phyloP scores from a whole-genome alignment of 768 basidiomycete species.

The Rhodotorula diobovata region DNA sequence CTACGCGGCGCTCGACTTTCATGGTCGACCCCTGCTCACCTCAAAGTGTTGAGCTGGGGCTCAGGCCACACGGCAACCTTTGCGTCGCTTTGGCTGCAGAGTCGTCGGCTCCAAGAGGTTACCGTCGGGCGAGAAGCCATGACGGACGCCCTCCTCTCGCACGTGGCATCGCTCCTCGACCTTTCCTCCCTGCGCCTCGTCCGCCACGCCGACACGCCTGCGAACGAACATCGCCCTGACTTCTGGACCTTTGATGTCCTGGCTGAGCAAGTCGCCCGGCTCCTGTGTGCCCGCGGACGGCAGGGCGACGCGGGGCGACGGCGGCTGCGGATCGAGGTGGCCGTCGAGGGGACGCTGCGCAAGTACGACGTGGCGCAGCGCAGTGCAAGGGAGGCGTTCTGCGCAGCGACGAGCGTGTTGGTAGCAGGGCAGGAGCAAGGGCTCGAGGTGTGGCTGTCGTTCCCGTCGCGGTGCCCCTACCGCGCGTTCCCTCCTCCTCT shows the following conservation, averaged over 20 bases:
- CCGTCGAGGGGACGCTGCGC: not conserved
- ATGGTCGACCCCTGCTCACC: no score
- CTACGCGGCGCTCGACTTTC: no score
- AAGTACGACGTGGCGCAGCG: conserved; percentile 16
- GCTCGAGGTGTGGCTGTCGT: not conserved
- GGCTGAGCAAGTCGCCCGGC: not conserved
- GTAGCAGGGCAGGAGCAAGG: not conserved
- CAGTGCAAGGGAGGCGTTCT: not conserved
- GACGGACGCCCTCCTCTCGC: not conserved
- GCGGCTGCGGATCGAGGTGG: no score
- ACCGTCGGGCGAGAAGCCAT: not conserved
- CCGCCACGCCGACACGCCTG: not conserved
- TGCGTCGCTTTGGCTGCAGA: not conserved
- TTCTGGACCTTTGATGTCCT: not conserved
- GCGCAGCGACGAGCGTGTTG: not conserved
- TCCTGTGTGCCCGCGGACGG: not conserved
- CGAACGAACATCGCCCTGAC: not conserved
- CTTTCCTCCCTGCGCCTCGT: not conserved
- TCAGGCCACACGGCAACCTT: not conserved
- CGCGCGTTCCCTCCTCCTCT: not conserved
- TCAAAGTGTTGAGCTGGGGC: no score
- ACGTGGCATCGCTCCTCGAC: not conserved
- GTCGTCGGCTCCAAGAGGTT: not conserved
- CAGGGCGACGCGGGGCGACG: not conserved
- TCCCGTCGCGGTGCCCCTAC: not conserved